These are phyloP conservation scores for Emergomyces orientalis DNA, from an alignment of 2,329 filamentous ascomycete genomes.

Conservation along the genomic window DNA sequence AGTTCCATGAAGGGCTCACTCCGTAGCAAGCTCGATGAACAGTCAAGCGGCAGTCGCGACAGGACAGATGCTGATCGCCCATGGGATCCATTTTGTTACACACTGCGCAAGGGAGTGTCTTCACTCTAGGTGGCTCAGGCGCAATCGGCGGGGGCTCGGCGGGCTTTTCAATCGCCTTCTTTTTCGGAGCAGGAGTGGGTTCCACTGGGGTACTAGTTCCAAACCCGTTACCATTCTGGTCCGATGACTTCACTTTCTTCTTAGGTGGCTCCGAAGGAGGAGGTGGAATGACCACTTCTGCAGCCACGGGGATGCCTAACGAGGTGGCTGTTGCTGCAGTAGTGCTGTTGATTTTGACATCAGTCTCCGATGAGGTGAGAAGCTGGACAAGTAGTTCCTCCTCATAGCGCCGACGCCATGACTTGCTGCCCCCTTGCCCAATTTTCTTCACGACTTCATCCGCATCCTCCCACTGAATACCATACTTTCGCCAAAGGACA, in stretches of 20 bases:
- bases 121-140: slow-evolving; percentile 70
- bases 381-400: slow-evolving; percentile 60
- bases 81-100: slow-evolving; percentile 65
- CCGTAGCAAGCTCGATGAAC: slow-evolving; percentile 92
- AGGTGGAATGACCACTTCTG: slow-evolving; percentile 22
- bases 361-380: slow-evolving; percentile 37
- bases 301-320: slow-evolving; percentile 34
- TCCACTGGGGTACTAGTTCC: slow-evolving; percentile 37
- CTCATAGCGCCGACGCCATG: slow-evolving; percentile 81
- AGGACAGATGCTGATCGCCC: slow-evolving; percentile 65
- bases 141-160: slow-evolving; percentile 52
- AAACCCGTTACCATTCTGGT: slow-evolving; percentile 43
- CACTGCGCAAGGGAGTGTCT: slow-evolving; percentile 71
- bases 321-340: slow-evolving; percentile 38
- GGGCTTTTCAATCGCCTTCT: slow-evolving; percentile 48
- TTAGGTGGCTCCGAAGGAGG: slow-evolving; percentile 45
- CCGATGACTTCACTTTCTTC: slow-evolving; percentile 49
- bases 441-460: slow-evolving; percentile 89
- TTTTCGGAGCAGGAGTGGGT: slow-evolving; percentile 48
- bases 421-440: slow-evolving; percentile 64
- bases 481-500: slow-evolving; percentile 90
- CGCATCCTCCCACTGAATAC: slow-evolving; percentile 87
- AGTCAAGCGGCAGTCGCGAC: slow-evolving; percentile 78
- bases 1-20: slow-evolving; percentile 58
- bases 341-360: slow-evolving; percentile 35